These are phyloP conservation scores for Ascochyta rabiei DNA, from an alignment of 2,329 filamentous ascomycete genomes.

Conservation along the genomic window DNA sequence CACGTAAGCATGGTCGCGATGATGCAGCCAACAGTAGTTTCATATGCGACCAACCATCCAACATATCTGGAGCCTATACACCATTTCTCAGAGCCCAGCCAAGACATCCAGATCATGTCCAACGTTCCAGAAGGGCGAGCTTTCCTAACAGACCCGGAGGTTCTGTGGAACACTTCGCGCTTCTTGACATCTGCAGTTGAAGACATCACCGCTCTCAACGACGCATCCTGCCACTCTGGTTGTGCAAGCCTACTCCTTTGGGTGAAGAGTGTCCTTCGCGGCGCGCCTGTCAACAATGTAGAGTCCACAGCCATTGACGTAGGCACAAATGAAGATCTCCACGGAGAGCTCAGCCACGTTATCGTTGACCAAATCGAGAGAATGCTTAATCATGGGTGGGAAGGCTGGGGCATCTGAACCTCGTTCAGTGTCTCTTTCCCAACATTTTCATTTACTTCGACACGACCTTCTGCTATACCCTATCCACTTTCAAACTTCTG, in stretches of 20 bases:
- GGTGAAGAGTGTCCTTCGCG: conserved; percentile 39
- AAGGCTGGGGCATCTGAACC: conserved; percentile 36
- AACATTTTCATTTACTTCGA: neutral
- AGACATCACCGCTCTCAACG: conserved; percentile 25
- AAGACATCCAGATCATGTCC: neutral
- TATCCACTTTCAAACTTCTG: neutral
- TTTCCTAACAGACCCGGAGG: conserved; percentile 24
- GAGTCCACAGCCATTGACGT: conserved; percentile 10
- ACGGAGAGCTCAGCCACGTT: conserved; percentile 40
- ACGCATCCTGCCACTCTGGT: conserved; percentile 35
- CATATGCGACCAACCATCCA: too few relatives aligned
- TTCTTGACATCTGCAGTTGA: conserved; percentile 35
- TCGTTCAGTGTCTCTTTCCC: neutral
- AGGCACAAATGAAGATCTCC: conserved; percentile 24
- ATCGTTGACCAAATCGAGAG: conserved; percentile 38
- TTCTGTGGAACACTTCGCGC: conserved; percentile 26
- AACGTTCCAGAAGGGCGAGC: neutral
- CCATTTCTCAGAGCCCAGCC: neutral
- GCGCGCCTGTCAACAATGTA: conserved; percentile 2
- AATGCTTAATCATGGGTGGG: conserved; percentile 37
- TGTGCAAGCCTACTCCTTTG: conserved; percentile 40
- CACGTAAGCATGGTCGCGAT: neutral
- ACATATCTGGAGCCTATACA: too few relatives aligned
- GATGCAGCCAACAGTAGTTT: neutral
- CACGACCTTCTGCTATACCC: neutral